These are phyloP conservation scores for Camelina neglecta DNA, from an alignment of 345 rosid species.

Conservation along the genomic window DNA sequence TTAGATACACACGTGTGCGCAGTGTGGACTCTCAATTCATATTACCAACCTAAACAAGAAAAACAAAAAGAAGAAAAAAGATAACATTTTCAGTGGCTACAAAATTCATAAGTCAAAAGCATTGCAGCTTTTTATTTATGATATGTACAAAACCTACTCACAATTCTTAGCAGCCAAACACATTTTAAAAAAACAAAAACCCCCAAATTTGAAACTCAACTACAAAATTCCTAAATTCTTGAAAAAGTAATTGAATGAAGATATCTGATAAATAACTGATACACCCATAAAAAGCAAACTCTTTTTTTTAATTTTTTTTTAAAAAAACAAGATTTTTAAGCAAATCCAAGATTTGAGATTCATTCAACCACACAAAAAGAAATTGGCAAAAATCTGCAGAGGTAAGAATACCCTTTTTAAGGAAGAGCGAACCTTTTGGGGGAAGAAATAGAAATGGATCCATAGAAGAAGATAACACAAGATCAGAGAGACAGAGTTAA, in stretches of 20 bases:
- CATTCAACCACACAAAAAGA: not conserved
- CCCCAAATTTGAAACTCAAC: conserved; percentile 7
- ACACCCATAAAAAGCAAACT: too few relatives aligned
- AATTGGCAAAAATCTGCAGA: not conserved
- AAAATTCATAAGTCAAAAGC: conserved; percentile 28
- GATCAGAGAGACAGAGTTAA: conserved; percentile 18
- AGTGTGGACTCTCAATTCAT: conserved; percentile 23
- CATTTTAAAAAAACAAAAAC: not conserved
- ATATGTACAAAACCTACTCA: not conserved
- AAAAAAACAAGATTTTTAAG: not conserved
- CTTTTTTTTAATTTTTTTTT: too few relatives aligned
- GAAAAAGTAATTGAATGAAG: not conserved
- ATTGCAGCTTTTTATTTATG: conserved; percentile 19
- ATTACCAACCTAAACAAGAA: conserved; percentile 10
- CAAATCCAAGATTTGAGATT: conserved; percentile 3
- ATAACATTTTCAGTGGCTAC: conserved; percentile 25
- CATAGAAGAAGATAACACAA: conserved; percentile 51
- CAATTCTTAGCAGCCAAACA: conserved; percentile 18
- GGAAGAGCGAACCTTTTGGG: conserved; percentile 61
- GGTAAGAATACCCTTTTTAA: too few relatives aligned
- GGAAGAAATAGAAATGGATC: conserved; percentile 70
- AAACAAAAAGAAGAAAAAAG: not conserved
- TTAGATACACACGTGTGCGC: conserved; percentile 22
- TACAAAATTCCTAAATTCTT: not conserved
- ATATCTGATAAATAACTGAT: not conserved